Evolutionary conservation across 2,329 filamentous ascomycete genomes (phyloP).

Genomic region (Chrysosporium keratinophilum): DNA sequence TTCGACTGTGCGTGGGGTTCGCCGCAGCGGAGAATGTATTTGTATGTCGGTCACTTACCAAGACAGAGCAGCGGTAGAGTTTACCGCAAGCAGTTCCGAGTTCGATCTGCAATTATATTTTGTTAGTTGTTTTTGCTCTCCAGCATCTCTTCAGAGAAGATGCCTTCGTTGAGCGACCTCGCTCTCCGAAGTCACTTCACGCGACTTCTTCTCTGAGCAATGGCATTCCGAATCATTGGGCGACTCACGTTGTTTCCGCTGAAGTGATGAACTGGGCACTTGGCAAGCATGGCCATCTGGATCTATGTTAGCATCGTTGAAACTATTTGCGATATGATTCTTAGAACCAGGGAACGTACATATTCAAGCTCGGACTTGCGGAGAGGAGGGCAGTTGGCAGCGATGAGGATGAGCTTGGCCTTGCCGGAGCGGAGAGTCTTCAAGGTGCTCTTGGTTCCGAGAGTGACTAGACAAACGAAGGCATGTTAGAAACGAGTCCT

Average conservation of each 20-base stretch:
- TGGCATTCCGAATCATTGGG: neutral
- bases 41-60: slow-evolving; percentile 41
- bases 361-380: slow-evolving; percentile 89
- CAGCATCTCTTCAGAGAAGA: slow-evolving; percentile 10
- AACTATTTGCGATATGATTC: neutral
- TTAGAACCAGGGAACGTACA: slow-evolving; percentile 37
- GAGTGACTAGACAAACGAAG: slow-evolving; percentile 50
- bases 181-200: slow-evolving; percentile 19
- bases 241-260: slow-evolving; percentile 93
- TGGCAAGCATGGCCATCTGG: slow-evolving; percentile 81
- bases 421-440: slow-evolving; percentile 90
- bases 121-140: slow-evolving; percentile 18
- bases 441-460: slow-evolving; percentile 81
- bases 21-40: too few relatives aligned
- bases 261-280: slow-evolving; percentile 96
- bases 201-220: slow-evolving; percentile 17
- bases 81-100: slow-evolving; percentile 97
- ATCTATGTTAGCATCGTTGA: slow-evolving; percentile 5
- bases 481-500: neutral
- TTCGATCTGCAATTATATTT: slow-evolving; percentile 61
- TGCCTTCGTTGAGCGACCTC: slow-evolving; percentile 15
- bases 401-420: slow-evolving; percentile 96
- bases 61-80: slow-evolving; percentile 95
- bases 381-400: slow-evolving; percentile 93
- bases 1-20: too few relatives aligned